Evolutionary conservation across 345 rosid species (phyloP), one percentile per base, ranked within the genome.

Genomic region (Tarenaya hassleriana): DNA sequence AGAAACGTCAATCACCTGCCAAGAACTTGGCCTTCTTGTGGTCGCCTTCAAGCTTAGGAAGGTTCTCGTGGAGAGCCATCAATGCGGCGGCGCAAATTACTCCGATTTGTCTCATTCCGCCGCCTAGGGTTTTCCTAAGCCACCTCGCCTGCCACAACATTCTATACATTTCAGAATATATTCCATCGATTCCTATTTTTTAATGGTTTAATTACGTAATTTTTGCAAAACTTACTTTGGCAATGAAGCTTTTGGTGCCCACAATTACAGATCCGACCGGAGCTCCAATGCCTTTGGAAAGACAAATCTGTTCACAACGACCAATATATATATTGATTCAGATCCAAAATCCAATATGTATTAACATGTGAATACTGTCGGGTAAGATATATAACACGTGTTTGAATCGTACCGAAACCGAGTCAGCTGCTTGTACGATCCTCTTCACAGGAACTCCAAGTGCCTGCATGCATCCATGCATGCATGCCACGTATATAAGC

Each of bases 61-160:
- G 63, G 34, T 78, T 83, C 35, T 92, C 83, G 47, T 71, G 77
- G 37, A 92, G 55, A 6, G 94, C 94, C 27, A 88, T 84, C 41
- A 88, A 63, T 18, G 88, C 98, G 1, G 95, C 94, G 1, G 94
- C 88, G 38, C 95, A 88, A 21, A 92, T 75, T 61, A 84, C 64
- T 12, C 98, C 97, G 0, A 83, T 50, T 69, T 83, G 98, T 67
- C 96, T 77, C 98, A 92, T 88, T 50, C 97, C 97, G 16, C 98
- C 98, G 15, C 96, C 98, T 60, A 88, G 62, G 50, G 98, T 85
- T 67, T 92, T 92, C 70, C 94, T 72, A 21, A 92, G 74, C 63
- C 75, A 74, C 75, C 76, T 81, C 52, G 98, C 95, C 98, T 88
- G n/a, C n/a, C n/a, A n/a, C n/a, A n/a, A n/a, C 47, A 58, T 59